phyloP scores from a whole-genome alignment of 2,329 filamentous ascomycete species.

The Aureobasidium mangrovei region DNA sequence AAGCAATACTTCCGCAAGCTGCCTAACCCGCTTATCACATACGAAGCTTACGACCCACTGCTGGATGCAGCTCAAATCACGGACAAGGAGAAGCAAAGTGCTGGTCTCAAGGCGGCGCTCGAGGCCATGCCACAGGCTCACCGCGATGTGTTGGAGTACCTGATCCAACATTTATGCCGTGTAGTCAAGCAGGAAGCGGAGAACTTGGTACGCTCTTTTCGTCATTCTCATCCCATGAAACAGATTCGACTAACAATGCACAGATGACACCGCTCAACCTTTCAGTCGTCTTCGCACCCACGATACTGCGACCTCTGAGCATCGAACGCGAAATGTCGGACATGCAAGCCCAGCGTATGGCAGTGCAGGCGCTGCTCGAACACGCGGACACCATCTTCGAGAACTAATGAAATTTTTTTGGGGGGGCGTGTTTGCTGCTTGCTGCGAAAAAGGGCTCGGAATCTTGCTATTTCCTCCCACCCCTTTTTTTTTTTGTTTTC shows the following conservation, averaged over 20 bases:
- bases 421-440: no score
- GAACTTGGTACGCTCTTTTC: conserved; percentile 57
- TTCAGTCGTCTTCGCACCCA: conserved; percentile 94
- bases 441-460: no score
- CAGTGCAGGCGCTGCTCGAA: conserved; percentile 88
- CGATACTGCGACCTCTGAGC: conserved; percentile 86
- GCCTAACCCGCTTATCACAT: conserved; percentile 81
- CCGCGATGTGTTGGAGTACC: conserved; percentile 80
- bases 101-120: conserved; percentile 64
- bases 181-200: conserved; percentile 75
- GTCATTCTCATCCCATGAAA: not conserved
- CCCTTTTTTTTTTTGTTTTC: no score
- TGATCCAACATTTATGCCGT: conserved; percentile 85
- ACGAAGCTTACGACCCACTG: conserved; percentile 81
- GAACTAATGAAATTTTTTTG: not conserved
- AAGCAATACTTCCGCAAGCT: conserved; percentile 98
- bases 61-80: conserved; percentile 60
- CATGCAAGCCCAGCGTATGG: conserved; percentile 85
- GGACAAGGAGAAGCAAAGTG: conserved; percentile 58
- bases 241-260: conserved; percentile 20
- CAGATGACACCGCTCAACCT: conserved; percentile 95
- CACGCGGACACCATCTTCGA: conserved; percentile 73
- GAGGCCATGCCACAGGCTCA: conserved; percentile 74
- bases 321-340: conserved; percentile 93
- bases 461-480: no score